A percentile compares a stretch with the other conserved stretches of the same genome.
phyloP scores from a whole-genome alignment of 495 filamentous ascomycete genomes.

The Aspergillus homomorphus region DNA sequence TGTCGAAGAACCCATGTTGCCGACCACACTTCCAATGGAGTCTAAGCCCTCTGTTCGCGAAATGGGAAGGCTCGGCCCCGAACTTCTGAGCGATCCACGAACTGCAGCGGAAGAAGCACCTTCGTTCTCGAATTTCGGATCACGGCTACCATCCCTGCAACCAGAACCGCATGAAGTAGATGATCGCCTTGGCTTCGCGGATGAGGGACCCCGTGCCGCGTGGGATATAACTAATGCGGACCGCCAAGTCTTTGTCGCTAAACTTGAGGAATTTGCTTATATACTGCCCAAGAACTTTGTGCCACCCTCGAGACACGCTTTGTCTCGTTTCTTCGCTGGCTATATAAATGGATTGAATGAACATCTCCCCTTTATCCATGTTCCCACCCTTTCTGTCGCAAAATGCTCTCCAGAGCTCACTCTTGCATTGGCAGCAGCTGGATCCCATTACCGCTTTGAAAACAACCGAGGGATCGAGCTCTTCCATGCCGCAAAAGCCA shows the following conservation, averaged over 20 bases:
- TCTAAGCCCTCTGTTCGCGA: constrained; percentile 37
- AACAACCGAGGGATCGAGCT: constrained; percentile 63
- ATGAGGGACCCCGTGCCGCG: constrained; percentile 49
- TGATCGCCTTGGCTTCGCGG: constrained; percentile 46
- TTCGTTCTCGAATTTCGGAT: constrained; percentile 64
- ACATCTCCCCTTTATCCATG: constrained; percentile 50
- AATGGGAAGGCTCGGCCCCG: constrained; percentile 33
- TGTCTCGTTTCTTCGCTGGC: constrained; percentile 48
- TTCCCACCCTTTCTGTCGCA: constrained; percentile 46
- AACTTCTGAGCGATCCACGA: constrained; percentile 40
- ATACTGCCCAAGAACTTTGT: constrained; percentile 66
- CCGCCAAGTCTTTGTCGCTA: constrained; percentile 58
- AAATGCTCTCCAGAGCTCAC: constrained; percentile 46
- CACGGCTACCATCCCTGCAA: constrained; percentile 63
- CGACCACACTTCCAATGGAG: constrained; percentile 37
- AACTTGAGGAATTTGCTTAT: constrained; percentile 62
- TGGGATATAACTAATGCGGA: constrained; percentile 65
- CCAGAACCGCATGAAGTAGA: constrained; percentile 60
- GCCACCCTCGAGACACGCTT: constrained; percentile 48
- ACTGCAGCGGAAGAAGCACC: constrained; percentile 38
- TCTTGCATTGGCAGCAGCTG: constrained; percentile 47
- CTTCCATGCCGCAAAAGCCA: constrained; percentile 60
- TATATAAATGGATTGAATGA: constrained; percentile 50
- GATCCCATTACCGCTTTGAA: constrained; percentile 60
- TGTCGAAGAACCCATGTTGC: constrained; percentile 44